Base-by-base conservation (phyloP, 768 basidiomycete species). In the Pleurotus tuoliensis region DNA sequence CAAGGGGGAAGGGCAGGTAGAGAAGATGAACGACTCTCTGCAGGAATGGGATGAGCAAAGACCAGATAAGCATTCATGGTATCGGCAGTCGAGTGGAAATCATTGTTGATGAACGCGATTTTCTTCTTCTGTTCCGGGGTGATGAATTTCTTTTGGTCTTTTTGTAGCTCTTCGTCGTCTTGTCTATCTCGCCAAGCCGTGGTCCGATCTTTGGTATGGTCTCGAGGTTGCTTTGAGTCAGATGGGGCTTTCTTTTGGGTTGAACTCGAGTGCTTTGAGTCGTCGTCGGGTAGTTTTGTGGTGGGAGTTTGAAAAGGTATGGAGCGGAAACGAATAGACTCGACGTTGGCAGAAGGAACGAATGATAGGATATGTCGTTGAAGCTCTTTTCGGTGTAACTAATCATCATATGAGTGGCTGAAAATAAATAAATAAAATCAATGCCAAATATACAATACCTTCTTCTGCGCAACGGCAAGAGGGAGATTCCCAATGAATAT, bases 291-390 rank as follows among this genome's bases (percentile, higher is more conserved):
- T 15, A 86, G 75, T 60, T 83, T 79, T 9, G 87, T 69, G 0
- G 92, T 92, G 8, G 96, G 92, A 0, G 79, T 79, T 60, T 90
- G 85, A 76, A 98, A 98, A 1, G 94, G 87, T 49, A 97, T 81
- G 13, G 94, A 97, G 51, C 96, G 92, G 77, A 96, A 97, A 43
- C 96, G 92, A 22, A 85, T 81, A 4, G 94, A 94, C 66, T 98
- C 96, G 60, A 97, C 87, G 74, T 90, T 92, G 52, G 91, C 84
- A 0, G 77, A 71, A 3, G 90, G 86, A 12, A 91, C 77, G 59
- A 82, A 79, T 1, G 86, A 73, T 20, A 93, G 76, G 59, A 98
- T 79, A 67, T 95, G 90, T 24, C 82, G 79, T 58, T 84, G 84
- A 25, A 98, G 75, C 60, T 86, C 82, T 67, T 93, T 94, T 61